Evolutionary conservation across 108 stramenopile genomes (phyloP), one percentile per base, ranked within the genome.

Genomic region (Skeletonema costatum): DNA sequence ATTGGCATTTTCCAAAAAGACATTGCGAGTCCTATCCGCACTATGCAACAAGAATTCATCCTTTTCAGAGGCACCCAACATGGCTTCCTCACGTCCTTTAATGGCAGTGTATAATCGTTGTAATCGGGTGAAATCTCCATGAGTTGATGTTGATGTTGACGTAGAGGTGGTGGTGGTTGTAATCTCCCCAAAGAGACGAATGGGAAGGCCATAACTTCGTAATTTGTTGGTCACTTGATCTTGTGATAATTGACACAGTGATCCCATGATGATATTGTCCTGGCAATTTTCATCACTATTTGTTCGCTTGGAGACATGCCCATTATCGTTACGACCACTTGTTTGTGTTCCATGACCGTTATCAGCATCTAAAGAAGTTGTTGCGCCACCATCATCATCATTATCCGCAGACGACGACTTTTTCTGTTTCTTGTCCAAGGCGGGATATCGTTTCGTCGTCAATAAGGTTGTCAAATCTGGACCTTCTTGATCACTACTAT

Each of bases 1-100:
- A 66, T 38, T 81, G 38, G 60, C 53, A 42, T 75, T 69, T 70
- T 85, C 89, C 59, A 94, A 79, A 79, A 94, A 94, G 10, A 91
- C 80, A 78, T 94, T 94, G 2, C 93, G 85, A 53, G 92, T 94
- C 14, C 91, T 77, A 82, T 90, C 78, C 21, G 87, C 91, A n/a
- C 84, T 83, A 17, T 87, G 91, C 25, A 94, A 77, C 19, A 85
- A 80, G 70, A 88, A 94, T 85, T 94, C 93, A 61, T 92, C 88
- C 53, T 78, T 75, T 79, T 92, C 90, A 11, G 86, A 77, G 11
- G 77, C 53, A 14, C 85, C 87, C 14, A 81, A 53, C 36, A 86
- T 66, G 2, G 84, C 62, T 60, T 83, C 75, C 68, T 81, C 76
- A 58, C 89, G 86, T 60, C 81, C 71, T 53, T 84, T 77, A 61